phyloP scores from a whole-genome alignment of 306 rosid genomes.

The Ormosia emarginata region DNA sequence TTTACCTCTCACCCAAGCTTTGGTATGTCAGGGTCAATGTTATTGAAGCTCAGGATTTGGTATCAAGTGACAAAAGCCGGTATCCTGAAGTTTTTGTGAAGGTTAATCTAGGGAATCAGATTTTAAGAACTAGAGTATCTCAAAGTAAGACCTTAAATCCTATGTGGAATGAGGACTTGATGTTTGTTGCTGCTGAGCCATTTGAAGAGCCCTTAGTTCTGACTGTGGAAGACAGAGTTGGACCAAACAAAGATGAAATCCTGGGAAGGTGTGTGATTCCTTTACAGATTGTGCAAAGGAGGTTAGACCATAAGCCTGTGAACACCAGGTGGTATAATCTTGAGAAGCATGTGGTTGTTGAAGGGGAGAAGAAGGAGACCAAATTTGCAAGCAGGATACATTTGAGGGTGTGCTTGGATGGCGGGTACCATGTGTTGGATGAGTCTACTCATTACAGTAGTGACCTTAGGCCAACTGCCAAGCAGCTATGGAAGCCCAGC shows the following conservation, averaged over 20 bases:
- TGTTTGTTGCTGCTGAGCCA: conserved; percentile 83
- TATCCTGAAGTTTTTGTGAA: conserved; percentile 77
- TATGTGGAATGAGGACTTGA: conserved; percentile 87
- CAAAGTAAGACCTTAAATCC: conserved; percentile 63
- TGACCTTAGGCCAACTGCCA: conserved; percentile 94
- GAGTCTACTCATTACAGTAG: conserved; percentile 91
- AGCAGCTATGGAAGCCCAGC: conserved; percentile 73
- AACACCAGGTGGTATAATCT: conserved; percentile 78
- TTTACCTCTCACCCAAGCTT: conserved; percentile 81
- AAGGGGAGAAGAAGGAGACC: conserved; percentile 72
- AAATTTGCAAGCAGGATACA: conserved; percentile 86
- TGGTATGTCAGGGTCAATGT: conserved; percentile 92
- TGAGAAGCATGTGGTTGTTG: conserved; percentile 61
- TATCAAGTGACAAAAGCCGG: conserved; percentile 63
- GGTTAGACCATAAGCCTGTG: conserved; percentile 88
- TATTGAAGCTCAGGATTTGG: conserved; percentile 88
- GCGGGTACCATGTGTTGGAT: conserved; percentile 92
- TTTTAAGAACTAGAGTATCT: conserved; percentile 60
- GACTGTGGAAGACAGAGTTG: conserved; percentile 75
- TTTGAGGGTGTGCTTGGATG: conserved; percentile 81
- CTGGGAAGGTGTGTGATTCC: conserved; percentile 79
- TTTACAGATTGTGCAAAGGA: conserved; percentile 66
- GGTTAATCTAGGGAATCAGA: conserved; percentile 57
- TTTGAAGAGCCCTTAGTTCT: conserved; percentile 75
- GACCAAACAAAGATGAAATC: conserved; percentile 66